Base-by-base conservation (phyloP, 805 yeast species). In the Lachancea cidri region DNA sequence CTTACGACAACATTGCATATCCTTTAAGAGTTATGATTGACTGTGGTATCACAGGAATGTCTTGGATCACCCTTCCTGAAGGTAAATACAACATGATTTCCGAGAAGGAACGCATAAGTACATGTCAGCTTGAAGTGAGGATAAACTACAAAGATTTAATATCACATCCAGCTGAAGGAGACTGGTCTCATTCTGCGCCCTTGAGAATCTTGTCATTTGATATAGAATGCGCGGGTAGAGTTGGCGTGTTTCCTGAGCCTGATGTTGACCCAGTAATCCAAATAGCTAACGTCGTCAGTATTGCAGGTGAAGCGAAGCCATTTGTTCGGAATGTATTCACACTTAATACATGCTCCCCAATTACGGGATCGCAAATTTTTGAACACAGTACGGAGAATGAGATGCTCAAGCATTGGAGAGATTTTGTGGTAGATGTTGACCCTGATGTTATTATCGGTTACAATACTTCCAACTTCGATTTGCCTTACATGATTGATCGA, bases 401-500 rank as follows among this genome's bases (percentile, higher is more conserved):
- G 22, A 82, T 93, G 95, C 66, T 93, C 40, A 65, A 74, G 67
- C 75, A 73, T 33, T 93, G 99, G 99, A 76, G 77, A 49, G 85
- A 88, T 27, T 94, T 94, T 55, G 76, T 93, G 9, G 81, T 79
- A 4, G 75, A 79, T 45, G 83, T 79, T 5, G 99, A 93, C 63
- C 95, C 99, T 0, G 99, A 93, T 66, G 94, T 93, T 37, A 83
- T 93, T 32, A 93, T 94, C 53, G 99, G 99, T 37, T 93, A 93
- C 65, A 93, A 93, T 63, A 87, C 86, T 4, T 77, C 95, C 27
- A 94, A 94, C 58, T 93, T 93, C 60, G 99, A 93, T 72, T 72
- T 93, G 41, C 99, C 99, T 0, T 93, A 93, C 58, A 68, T 93
- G 34, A 66, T 93, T 25, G 91, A 91, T 57, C 77, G 99, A 44